Base-by-base conservation (phyloP, 1,139 yeast species). In the Geotrichum reessii region DNA sequence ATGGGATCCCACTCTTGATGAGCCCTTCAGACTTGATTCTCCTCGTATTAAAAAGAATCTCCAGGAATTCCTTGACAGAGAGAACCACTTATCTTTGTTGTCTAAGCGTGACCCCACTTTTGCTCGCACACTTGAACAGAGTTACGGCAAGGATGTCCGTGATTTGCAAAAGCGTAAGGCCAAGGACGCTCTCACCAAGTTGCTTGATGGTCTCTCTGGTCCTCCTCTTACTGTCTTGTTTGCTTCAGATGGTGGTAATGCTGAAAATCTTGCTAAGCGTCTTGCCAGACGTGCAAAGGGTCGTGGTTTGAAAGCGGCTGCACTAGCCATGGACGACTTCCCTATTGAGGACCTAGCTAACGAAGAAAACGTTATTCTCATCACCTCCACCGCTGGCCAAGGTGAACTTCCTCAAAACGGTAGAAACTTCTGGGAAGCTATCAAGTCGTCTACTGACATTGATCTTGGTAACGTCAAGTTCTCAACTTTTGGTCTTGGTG, bases 371-470 rank as follows among this genome's bases (percentile, higher is more conserved):
- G 81, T 92, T 62, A 84, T 89, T 19, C 86, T 92, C 66, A 79
- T 92, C 55, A 79, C 93, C 27, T 89, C 97, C 3, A 92, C 98
- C 55, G 92, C 97, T 7, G 98, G 98, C 64, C 98, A 92, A 78
- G 98, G 98, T 79, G 98, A 92, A 74, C 86, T 92, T 76, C 97
- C 98, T 51, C 93, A 90, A 66, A 93, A 91, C 71, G 98, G 97
- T 74, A 89, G 92, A 68, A 81, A 78, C 58, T 85, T 91, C 70
- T 92, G 97, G 97, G 97, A 91, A 66, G 81, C 81, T 47, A 74
- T 92, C 65, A 91, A 89, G 74, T 75, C 76, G 60, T 74, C 87
- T 31, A 81, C 83, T 58, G 95, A 87, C 65, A 74, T 86, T 62
- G 97, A 90, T 69, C 80, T 91, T 63, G 83, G 90, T 9, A 73